Conservation (phyloP, 2,329 filamentous ascomycete genomes). For the Sporothrix luriei region DNA sequence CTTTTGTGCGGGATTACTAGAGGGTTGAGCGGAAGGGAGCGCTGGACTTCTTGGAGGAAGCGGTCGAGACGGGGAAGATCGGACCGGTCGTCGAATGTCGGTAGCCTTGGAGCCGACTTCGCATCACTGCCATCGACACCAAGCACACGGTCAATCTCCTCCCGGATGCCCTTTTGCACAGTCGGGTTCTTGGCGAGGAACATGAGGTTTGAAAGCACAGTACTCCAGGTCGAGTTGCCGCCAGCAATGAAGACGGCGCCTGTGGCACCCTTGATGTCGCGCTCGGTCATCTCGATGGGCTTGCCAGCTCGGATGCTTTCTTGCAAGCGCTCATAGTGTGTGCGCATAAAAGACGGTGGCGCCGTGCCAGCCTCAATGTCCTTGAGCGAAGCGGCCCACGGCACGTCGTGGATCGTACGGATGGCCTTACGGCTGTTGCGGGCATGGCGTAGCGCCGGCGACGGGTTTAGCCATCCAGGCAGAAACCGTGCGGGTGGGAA, state of each 20-base stretch:
- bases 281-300: constrained; percentile 44
- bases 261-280: constrained; percentile 54
- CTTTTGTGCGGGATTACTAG: constrained; percentile 59
- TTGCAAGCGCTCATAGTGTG: constrained; percentile 40
- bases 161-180: constrained; percentile 52
- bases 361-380: constrained; percentile 43
- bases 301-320: constrained; percentile 40
- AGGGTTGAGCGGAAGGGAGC: constrained; percentile 51
- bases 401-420: constrained; percentile 49
- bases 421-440: constrained; percentile 43
- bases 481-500: constrained; percentile 51
- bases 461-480: constrained; percentile 39
- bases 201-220: constrained; percentile 48
- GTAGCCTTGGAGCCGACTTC: constrained; percentile 43
- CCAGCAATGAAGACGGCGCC: constrained; percentile 54
- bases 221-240: constrained; percentile 51
- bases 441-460: constrained; percentile 35
- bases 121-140: constrained; percentile 38
- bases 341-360: constrained; percentile 42
- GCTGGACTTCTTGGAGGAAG: constrained; percentile 52
- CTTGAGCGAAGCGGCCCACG: constrained; percentile 43
- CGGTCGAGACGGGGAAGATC: constrained; percentile 50
- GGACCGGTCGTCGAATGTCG: constrained; percentile 50
- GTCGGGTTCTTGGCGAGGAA: constrained; percentile 49
- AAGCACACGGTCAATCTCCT: constrained; percentile 52